Evolutionary conservation across 78 protist species (phyloP).

Genomic region (Cavenderia fasciculata): DNA sequence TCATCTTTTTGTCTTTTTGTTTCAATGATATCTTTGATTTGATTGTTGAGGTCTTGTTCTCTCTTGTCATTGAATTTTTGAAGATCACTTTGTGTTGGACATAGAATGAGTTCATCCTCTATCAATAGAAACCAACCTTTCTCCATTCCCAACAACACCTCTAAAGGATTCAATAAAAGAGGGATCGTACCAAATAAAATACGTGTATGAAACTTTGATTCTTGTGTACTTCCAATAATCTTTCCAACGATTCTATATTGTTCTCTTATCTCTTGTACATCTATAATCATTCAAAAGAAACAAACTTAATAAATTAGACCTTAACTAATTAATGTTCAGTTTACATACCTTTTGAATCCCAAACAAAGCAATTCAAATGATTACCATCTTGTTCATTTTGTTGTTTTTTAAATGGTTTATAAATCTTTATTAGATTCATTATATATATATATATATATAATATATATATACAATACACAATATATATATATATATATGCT

Average conservation of each 20-base stretch:
- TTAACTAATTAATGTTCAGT: neutral
- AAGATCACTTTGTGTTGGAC: neutral
- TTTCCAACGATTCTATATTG: constrained; percentile 29
- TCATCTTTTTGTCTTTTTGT: constrained; percentile 22
- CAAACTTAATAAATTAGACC: neutral
- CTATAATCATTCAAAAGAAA: neutral
- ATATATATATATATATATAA: no score
- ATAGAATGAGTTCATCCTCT: neutral
- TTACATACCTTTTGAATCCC: constrained; percentile 44
- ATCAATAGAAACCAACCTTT: constrained; percentile 32
- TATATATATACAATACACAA: no score
- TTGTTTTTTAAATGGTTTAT: no score
- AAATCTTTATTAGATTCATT: no score
- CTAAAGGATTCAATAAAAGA: constrained; percentile 15
- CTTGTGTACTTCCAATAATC: constrained; percentile 30
- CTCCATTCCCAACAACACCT: constrained; percentile 38
- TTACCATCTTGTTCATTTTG: no score
- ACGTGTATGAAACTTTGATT: neutral
- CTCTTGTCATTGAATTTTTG: neutral
- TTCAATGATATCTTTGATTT: neutral
- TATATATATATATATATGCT: no score
- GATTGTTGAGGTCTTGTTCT: neutral
- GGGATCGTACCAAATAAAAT: constrained; percentile 25
- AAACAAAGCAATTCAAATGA: constrained; percentile 38
- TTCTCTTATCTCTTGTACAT: constrained; percentile 3